phyloP scores from a whole-genome alignment of 2,329 filamentous ascomycete genomes.

The Aspergillus texensis region DNA sequence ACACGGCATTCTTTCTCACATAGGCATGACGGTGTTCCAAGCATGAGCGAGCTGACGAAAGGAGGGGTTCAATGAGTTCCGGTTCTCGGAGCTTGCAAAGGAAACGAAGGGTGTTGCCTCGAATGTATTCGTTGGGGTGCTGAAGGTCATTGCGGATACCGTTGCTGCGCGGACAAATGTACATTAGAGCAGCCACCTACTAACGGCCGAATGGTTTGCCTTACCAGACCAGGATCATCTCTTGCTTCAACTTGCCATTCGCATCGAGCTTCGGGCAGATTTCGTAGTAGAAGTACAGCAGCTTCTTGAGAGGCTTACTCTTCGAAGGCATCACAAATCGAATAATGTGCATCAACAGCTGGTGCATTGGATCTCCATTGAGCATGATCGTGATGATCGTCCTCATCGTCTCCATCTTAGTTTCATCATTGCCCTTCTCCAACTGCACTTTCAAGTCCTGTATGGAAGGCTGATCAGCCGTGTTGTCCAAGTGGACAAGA shows the following conservation, averaged over 20 bases:
- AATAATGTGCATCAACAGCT: constrained; percentile 98
- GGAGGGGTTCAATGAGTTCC: constrained; percentile 92
- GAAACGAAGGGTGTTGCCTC: constrained; percentile 97
- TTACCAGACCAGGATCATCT: constrained; percentile 99
- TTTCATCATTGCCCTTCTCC: constrained; percentile 91
- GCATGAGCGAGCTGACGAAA: constrained; percentile 88
- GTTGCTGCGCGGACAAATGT: constrained; percentile 64
- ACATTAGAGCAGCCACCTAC: constrained; percentile 19
- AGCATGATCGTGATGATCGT: constrained; percentile 95
- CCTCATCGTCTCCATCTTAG: constrained; percentile 95
- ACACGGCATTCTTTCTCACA: constrained; percentile 97
- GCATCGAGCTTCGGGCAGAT: constrained; percentile 95
- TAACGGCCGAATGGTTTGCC: constrained; percentile 25
- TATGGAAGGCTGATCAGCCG: constrained; percentile 84
- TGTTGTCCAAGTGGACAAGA: constrained; percentile 96
- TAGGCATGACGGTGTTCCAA: constrained; percentile 96
- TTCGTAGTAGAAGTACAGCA: constrained; percentile 99
- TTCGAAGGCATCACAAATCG: constrained; percentile 99
- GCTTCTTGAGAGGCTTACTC: constrained; percentile 94
- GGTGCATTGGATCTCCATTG: constrained; percentile 94
- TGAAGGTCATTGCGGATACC: constrained; percentile 97
- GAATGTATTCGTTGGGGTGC: constrained; percentile 96
- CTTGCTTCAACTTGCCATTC: constrained; percentile 94
- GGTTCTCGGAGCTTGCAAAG: constrained; percentile 94
- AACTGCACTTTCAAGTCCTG: constrained; percentile 91